phyloP scores from a whole-genome alignment of 2,329 filamentous ascomycete genomes.

The Neofusicoccum sp. region DNA sequence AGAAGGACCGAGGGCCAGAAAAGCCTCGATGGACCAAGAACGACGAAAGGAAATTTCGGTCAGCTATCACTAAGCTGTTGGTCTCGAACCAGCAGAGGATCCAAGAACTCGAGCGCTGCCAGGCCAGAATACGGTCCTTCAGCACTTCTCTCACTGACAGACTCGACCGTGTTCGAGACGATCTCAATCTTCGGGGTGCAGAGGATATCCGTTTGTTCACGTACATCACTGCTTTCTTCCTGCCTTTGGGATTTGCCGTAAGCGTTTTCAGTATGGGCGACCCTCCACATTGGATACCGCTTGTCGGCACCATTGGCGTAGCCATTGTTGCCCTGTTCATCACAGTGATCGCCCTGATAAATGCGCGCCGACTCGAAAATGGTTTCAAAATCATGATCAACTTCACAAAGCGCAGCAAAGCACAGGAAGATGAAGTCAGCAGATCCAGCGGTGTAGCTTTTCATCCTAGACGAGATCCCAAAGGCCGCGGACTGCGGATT shows the following conservation, averaged over 20 bases:
- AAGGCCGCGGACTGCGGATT: background rate
- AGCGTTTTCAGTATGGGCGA: constrained; percentile 38
- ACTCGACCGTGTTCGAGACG: constrained; percentile 26
- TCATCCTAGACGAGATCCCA: background rate
- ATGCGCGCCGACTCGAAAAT: background rate
- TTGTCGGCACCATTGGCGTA: background rate
- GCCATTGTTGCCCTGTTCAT: constrained; percentile 13
- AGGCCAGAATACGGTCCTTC: constrained; percentile 22
- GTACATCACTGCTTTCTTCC: constrained; percentile 40
- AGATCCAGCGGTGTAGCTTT: background rate
- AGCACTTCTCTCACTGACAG: constrained; percentile 25
- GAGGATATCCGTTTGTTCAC: constrained; percentile 40
- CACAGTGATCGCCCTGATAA: background rate
- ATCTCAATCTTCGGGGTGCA: constrained; percentile 27
- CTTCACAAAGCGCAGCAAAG: background rate
- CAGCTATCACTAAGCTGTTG: constrained; percentile 25
- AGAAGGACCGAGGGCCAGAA: constrained; percentile 30
- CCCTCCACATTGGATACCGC: constrained; percentile 21
- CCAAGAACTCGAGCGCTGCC: background rate
- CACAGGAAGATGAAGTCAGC: background rate
- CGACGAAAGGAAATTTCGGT: constrained; percentile 36
- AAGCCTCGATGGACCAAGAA: constrained; percentile 37
- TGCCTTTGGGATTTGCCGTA: constrained; percentile 36
- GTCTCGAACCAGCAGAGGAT: constrained; percentile 17
- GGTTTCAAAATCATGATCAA: background rate